phyloP scores from a whole-genome alignment of 371 early-diverging fungal species.

The Nematocida ausubeli region DNA sequence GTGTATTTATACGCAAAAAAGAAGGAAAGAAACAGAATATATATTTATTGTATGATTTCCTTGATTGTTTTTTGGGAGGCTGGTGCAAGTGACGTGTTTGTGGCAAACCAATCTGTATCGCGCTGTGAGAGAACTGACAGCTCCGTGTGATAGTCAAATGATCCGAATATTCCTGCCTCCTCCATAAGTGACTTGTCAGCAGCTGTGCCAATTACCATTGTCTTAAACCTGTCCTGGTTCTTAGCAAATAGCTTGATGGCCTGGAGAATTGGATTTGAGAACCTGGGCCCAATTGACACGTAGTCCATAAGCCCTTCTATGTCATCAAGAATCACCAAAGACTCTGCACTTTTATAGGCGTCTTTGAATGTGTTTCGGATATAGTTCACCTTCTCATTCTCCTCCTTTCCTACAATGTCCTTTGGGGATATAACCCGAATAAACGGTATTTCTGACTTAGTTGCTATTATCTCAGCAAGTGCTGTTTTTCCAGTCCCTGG shows the following conservation, averaged over 20 bases:
- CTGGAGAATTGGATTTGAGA: conserved; percentile 89
- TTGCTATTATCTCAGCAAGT: conserved; percentile 87
- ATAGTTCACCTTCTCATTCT: conserved; percentile 80
- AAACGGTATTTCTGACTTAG: conserved; percentile 87
- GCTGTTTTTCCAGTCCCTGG: conserved; percentile 92
- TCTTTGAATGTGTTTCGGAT: conserved; percentile 79
- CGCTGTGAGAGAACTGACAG: not conserved
- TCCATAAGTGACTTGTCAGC: conserved; percentile 44
- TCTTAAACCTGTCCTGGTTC: conserved; percentile 62
- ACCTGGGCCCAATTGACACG: conserved; percentile 92
- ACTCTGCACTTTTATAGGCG: conserved; percentile 88
- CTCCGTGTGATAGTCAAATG: conserved; percentile 39
- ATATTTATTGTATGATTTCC: conserved; percentile 48
- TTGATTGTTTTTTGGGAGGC: conserved; percentile 24
- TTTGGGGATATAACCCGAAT: conserved; percentile 94
- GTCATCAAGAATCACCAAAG: conserved; percentile 89
- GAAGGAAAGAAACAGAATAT: not conserved
- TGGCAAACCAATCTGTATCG: conserved; percentile 25
- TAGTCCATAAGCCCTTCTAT: conserved; percentile 90
- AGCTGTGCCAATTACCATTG: conserved; percentile 68
- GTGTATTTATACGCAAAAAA: too few species aligned
- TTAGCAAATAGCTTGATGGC: conserved; percentile 72
- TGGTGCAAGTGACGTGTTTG: not conserved
- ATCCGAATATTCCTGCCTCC: conserved; percentile 45
- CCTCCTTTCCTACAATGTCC: conserved; percentile 86